Evolutionary conservation across 345 rosid species (phyloP).

Genomic region (Brassica carinata): DNA sequence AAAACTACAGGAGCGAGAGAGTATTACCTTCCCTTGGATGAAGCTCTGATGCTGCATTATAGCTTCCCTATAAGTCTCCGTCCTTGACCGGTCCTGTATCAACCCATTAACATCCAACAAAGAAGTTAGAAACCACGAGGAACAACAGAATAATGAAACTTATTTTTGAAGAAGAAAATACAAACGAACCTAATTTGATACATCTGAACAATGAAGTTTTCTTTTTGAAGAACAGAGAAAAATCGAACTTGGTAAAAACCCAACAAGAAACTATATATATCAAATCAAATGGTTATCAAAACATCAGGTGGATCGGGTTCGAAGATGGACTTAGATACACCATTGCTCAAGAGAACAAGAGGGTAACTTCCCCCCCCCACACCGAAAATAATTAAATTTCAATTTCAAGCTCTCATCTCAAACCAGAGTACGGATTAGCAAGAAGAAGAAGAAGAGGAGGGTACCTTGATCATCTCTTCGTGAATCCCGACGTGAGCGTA

Average conservation of each 20-base stretch:
- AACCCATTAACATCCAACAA: slow-evolving; percentile 28
- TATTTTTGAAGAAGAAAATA: background rate
- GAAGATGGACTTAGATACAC: background rate
- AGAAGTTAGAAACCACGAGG: slow-evolving; percentile 23
- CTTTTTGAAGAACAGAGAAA: background rate
- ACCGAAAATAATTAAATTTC: background rate
- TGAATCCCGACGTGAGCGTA: slow-evolving; percentile 95
- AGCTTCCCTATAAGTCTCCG: slow-evolving; percentile 79
- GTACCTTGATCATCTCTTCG: slow-evolving; percentile 95
- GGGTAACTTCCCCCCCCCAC: background rate
- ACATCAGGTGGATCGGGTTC: slow-evolving; percentile 1
- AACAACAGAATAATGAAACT: background rate
- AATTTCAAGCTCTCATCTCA: background rate
- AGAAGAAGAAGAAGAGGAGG: background rate
- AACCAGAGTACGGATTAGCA: background rate
- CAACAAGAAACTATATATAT: background rate
- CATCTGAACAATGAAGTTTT: slow-evolving; percentile 2
- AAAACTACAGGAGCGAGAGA: slow-evolving; percentile 7
- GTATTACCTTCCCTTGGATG: slow-evolving; percentile 87
- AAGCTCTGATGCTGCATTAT: slow-evolving; percentile 81
- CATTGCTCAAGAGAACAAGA: background rate
- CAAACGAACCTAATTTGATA: slow-evolving; percentile 18
- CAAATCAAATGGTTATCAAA: background rate
- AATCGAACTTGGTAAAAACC: background rate
- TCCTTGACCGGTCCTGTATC: slow-evolving; percentile 76